A percentile compares a stretch with the other conserved stretches of the same genome.
phyloP scores from a whole-genome alignment of 257 asterid species.

The Salvia rosmarinus region DNA sequence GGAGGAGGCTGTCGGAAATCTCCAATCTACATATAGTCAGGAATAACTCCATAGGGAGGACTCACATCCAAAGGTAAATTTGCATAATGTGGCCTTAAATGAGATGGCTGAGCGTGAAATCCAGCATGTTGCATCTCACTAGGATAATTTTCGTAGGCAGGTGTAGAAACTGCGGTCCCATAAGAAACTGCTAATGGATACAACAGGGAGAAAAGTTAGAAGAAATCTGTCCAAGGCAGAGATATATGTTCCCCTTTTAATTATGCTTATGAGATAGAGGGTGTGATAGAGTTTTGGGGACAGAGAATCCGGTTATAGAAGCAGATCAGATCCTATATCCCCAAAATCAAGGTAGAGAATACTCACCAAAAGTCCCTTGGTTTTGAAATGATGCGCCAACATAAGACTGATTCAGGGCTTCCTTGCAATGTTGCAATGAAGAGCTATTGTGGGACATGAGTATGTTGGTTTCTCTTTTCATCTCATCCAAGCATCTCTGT shows the following conservation, averaged over 20 bases:
- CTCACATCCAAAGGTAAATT: neutral
- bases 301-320: too few species aligned
- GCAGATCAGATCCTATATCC: too few species aligned
- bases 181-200: conserved; percentile 27
- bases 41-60: conserved; percentile 11
- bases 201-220: neutral
- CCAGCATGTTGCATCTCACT: conserved; percentile 3
- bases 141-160: conserved; percentile 9
- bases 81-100: neutral
- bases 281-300: too few species aligned
- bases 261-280: too few species aligned
- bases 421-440: conserved; percentile 27
- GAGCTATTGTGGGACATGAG: conserved; percentile 30
- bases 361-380: conserved; percentile 28
- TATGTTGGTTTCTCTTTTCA: conserved; percentile 47
- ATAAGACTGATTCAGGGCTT: conserved; percentile 32
- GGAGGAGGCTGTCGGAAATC: conserved; percentile 7
- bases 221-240: neutral
- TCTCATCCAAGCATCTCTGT: conserved; percentile 49
- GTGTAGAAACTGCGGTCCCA: neutral
- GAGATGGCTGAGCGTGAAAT: neutral
- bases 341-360: neutral
- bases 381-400: conserved; percentile 23
- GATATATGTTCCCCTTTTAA: too few species aligned
- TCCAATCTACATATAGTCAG: conserved; percentile 20